Percentiles rank a stretch among this genome's conserved stretches.
phyloP scores from a whole-genome alignment of 2,329 filamentous ascomycete genomes.

The Ophiostoma himal-ulmi region DNA sequence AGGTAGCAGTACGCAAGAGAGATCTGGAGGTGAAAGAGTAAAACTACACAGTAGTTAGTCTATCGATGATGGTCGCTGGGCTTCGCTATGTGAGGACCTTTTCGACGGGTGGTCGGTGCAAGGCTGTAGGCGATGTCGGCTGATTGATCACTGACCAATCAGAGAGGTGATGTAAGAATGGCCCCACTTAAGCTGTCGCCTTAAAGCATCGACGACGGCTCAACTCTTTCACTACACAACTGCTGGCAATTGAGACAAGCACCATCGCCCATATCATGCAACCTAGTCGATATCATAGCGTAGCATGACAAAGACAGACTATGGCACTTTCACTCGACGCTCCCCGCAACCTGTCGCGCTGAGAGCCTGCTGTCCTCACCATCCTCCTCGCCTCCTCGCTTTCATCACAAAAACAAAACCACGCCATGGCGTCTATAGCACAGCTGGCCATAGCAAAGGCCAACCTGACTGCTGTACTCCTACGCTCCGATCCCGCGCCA shows the following conservation, averaged over 20 bases:
- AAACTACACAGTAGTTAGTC: too few species aligned
- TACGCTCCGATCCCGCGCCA: slow-evolving; percentile 67
- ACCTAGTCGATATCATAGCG: neutral
- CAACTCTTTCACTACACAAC: neutral
- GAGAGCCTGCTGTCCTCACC: neutral
- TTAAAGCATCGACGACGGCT: neutral
- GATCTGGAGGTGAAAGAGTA: too few species aligned
- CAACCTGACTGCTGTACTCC: slow-evolving; percentile 65
- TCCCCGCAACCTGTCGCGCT: neutral
- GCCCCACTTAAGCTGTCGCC: slow-evolving; percentile 2
- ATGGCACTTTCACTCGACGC: neutral
- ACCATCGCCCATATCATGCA: neutral
- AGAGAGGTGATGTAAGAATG: neutral
- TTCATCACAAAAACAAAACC: neutral
- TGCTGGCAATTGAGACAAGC: neutral
- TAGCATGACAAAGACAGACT: neutral
- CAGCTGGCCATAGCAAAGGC: slow-evolving; percentile 74
- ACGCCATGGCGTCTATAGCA: slow-evolving; percentile 45
- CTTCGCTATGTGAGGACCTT: neutral
- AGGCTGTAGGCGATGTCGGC: neutral
- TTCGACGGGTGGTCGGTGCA: neutral
- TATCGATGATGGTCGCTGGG: too few species aligned
- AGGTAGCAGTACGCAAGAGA: too few species aligned
- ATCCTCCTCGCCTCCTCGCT: neutral
- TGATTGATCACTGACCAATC: neutral